Conservation (phyloP, 1,139 yeast species). For the Candida sanyaensis region DNA sequence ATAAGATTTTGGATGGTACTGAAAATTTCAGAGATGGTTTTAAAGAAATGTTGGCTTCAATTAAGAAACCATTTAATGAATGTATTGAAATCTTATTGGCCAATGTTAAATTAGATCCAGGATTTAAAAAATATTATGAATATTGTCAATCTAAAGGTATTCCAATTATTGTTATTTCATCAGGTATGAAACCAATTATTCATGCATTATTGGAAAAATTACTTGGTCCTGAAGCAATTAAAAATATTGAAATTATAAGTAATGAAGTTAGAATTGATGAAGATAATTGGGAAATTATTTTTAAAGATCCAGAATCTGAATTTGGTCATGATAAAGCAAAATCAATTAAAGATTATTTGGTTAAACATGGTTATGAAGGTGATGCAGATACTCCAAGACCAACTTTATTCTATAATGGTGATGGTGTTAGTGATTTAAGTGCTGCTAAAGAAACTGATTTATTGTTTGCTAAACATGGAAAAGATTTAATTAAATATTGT, state of each 20-base stretch:
- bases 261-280: slow-evolving; percentile 64
- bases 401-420: slow-evolving; percentile 87
- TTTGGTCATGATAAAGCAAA: slow-evolving; percentile 95
- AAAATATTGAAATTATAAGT: slow-evolving; percentile 76
- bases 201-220: slow-evolving; percentile 70
- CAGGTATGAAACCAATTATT: slow-evolving; percentile 93
- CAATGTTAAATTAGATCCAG: slow-evolving; percentile 81
- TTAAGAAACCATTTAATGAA: slow-evolving; percentile 74
- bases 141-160: slow-evolving; percentile 75
- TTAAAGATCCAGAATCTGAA: slow-evolving; percentile 74
- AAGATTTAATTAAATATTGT: slow-evolving; percentile 86
- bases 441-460: slow-evolving; percentile 96
- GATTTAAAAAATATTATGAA: slow-evolving; percentile 76
- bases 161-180: slow-evolving; percentile 79
- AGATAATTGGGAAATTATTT: slow-evolving; percentile 79
- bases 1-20: slow-evolving; percentile 69
- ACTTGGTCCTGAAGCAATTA: slow-evolving; percentile 75
- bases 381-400: slow-evolving; percentile 35
- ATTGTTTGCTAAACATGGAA: slow-evolving; percentile 89
- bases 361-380: slow-evolving; percentile 35
- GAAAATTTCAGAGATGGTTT: slow-evolving; percentile 82
- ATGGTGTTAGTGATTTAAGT: slow-evolving; percentile 92
- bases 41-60: slow-evolving; percentile 77
- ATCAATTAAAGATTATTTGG: slow-evolving; percentile 69
- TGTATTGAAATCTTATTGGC: slow-evolving; percentile 68